Evolutionary conservation across 1,139 yeast species (phyloP), one percentile per base, ranked within the genome.

Genomic region (Hansenula sp.): DNA sequence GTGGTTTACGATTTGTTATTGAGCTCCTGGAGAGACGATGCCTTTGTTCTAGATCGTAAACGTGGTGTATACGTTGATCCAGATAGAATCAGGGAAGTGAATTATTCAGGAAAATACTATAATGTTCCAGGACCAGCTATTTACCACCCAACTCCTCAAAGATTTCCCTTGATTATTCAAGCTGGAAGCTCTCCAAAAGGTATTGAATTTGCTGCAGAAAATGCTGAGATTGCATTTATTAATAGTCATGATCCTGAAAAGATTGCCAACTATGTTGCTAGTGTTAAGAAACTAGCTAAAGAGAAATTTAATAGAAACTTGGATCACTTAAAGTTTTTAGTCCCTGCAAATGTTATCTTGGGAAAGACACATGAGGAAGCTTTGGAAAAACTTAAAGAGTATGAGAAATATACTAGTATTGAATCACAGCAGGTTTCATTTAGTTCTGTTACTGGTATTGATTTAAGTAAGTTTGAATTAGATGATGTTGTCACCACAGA

Each of bases 111-210:
- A 2, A 59, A 62, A 38, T 59, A 56, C 44, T 67, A 59, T 45
- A 61, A 50, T 6, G 71, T 67, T 11, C 69, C 68, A 2, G 71
- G 71, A 0, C 71, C 71, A 4, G 51, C 47, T 34, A 60, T 66
- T 29, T 55, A 64, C 13, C 61, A 61, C 29, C 71, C 71, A 14
- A 60, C 68, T 13, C 65, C 66, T n/a, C 72, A 66, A 44, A 61
- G 70, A 48, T 48, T 67, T n/a, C 72, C 72, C 1, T 65, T 66
- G 3, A 56, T 69, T 33, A 56, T 69, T 31, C 74, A 69, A 49
- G 74, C 74, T 2, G 74, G 74, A 11, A 62, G 71, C 14, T 68
- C 73, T 0, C 51, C 61, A 14, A 60, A 61, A 16, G 74, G 74
- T 14, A 62, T 60, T 40, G 62, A 64, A 9, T 64, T 65, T 53